Percentiles rank a stretch among this genome's conserved stretches.
Evolutionary conservation across 306 rosid genomes (phyloP).

Genomic region (Cercis canadensis): DNA sequence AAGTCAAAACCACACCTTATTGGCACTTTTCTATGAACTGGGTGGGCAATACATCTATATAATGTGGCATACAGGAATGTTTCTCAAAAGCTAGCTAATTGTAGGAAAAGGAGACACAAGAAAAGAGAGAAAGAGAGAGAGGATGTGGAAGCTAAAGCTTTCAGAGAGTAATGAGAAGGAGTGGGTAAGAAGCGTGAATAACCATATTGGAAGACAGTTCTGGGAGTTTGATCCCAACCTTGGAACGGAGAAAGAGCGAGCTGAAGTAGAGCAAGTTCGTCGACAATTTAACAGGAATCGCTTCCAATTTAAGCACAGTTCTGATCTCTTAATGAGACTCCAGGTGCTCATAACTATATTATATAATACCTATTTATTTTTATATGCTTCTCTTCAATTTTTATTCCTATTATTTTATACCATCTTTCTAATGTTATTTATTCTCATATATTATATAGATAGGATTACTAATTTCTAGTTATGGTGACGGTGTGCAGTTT

Average conservation of each 20-base stretch:
- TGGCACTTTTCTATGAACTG: too few species aligned
- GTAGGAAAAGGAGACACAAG: too few species aligned
- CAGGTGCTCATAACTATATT: too few species aligned
- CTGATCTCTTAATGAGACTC: constrained; percentile 73
- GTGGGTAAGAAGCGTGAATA: constrained; percentile 49
- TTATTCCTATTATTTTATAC: too few species aligned
- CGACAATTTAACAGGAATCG: constrained; percentile 49
- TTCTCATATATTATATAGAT: too few species aligned
- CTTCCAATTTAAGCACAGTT: constrained; percentile 60
- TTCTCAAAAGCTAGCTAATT: too few species aligned
- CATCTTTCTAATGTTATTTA: too few species aligned
- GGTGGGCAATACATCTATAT: too few species aligned
- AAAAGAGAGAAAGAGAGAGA: background rate
- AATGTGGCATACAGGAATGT: too few species aligned
- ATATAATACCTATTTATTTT: too few species aligned
- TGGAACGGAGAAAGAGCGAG: constrained; percentile 46
- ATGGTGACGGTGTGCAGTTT: constrained; percentile 39
- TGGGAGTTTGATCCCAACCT: constrained; percentile 72
- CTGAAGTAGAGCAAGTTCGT: constrained; percentile 49
- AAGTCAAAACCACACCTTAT: too few species aligned
- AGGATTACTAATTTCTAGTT: background rate
- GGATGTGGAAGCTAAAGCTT: constrained; percentile 69
- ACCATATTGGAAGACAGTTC: constrained; percentile 68
- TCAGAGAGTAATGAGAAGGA: constrained; percentile 48
- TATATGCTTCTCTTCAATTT: too few species aligned